Evolutionary conservation across 192 early-diverging fungal species (phyloP), one percentile per base, ranked within the genome.

Genomic region (Lobosporangium transversale): DNA sequence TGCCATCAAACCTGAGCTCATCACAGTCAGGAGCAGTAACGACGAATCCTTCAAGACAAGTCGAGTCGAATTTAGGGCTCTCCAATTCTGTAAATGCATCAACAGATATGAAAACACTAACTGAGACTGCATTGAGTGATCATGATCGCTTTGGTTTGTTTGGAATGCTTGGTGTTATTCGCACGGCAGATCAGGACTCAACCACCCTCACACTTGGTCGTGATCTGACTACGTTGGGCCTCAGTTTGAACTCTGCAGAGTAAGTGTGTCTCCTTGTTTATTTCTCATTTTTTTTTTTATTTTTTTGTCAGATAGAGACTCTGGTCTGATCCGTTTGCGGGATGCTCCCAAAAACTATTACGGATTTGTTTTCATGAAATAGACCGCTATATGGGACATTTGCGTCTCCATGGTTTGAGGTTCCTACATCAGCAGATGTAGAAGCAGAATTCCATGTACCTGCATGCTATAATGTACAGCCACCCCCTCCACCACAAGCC

Each of bases 381-480:
- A 80, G 92, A 12, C 83, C 93, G 5, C 81, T 99, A 44, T 94
- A 95, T 67, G 85, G 94, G 47, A 93, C 93, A 32, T 95, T 98
- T 78, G 89, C 90, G 50, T 93, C 94, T 27, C 95, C 95, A 24
- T 99, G 94, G 89, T 82, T 93, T 21, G 94, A 96, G 58, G 84
- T 87, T 43, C 82, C 79, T 66, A 89, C 83, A 40, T 81, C 80
- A 32, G 86, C 79, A 36, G 90, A 84, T 37, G 87, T 92, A 18
- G 94, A 97, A 57, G 94, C 94, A 8, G 92, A 92, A 47, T 99
- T 91, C 56, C 85, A 87, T 56, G 83, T 95, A 8, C 95, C 97
- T 6, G 56, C 89, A 7, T 97, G 95, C 76, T 99, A 99, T 79
- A 89, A 88, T 48, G 86, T 89, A 4, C 89, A 88, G 55, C 83